Percentiles rank a stretch among this genome's conserved stretches.
These are phyloP conservation scores for Leptographium flavum DNA, from an alignment of 2,329 filamentous ascomycete species.

Conservation along the genomic window DNA sequence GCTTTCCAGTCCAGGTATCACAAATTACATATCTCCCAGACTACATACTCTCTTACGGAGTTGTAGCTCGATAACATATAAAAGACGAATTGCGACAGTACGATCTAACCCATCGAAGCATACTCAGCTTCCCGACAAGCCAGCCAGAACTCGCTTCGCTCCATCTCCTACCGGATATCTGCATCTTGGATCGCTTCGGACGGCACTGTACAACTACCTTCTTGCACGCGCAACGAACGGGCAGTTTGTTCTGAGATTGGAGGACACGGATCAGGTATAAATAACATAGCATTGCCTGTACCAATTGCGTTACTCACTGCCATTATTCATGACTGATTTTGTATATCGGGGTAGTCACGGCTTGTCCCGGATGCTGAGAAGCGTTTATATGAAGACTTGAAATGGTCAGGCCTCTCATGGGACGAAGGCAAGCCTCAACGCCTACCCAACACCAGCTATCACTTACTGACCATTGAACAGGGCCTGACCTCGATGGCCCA, in stretches of 20 bases:
- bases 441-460: background rate
- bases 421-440: constrained; percentile 56
- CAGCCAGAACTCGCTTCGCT: constrained; percentile 74
- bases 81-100: background rate
- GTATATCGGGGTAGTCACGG: constrained; percentile 45
- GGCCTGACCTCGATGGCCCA: constrained; percentile 66
- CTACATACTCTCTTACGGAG: background rate
- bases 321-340: background rate
- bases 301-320: no score
- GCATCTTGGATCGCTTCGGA: constrained; percentile 81
- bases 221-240: constrained; percentile 79
- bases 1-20: background rate
- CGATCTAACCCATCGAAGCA: background rate
- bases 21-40: background rate
- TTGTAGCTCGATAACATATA: background rate
- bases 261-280: constrained; percentile 81
- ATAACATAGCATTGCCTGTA: background rate
- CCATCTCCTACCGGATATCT: constrained; percentile 91
- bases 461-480: constrained; percentile 23
- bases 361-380: constrained; percentile 68
- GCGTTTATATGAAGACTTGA: constrained; percentile 62
- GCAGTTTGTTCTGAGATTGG: constrained; percentile 79
- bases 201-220: constrained; percentile 89
- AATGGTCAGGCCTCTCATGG: constrained; percentile 84
- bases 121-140: constrained; percentile 27